Conservation (phyloP, 2,329 filamentous ascomycete species). For the Trichoderma sp. region DNA sequence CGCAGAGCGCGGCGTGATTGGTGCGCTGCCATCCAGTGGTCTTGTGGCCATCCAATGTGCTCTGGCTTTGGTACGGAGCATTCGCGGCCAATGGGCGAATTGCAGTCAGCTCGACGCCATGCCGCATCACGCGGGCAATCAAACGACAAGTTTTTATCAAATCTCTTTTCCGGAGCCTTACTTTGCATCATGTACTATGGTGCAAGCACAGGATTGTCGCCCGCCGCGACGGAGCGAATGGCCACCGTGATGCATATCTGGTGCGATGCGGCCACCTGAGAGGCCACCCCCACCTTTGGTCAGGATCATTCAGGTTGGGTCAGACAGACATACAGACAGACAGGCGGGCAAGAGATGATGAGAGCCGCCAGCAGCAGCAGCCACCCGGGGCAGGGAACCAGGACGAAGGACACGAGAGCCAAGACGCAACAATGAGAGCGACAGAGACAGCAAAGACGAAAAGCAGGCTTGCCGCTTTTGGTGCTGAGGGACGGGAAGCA, state of each 20-base stretch:
- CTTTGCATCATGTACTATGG: slow-evolving; percentile 20
- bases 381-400: background rate
- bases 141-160: slow-evolving; percentile 6
- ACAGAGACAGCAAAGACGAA: background rate
- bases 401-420: slow-evolving; percentile 2
- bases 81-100: slow-evolving; percentile 19
- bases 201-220: background rate
- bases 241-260: slow-evolving; percentile 20
- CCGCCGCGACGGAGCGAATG: slow-evolving; percentile 10
- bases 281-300: slow-evolving; percentile 14
- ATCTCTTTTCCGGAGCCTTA: slow-evolving; percentile 11
- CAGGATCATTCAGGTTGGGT: background rate
- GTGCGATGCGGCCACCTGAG: slow-evolving; percentile 19
- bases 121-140: slow-evolving; percentile 23
- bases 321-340: background rate
- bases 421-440: slow-evolving; percentile 6
- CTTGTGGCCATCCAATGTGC: slow-evolving; percentile 21
- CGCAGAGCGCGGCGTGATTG: slow-evolving; percentile 20
- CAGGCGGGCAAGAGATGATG: background rate
- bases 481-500: slow-evolving; percentile 2
- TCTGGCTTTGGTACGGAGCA: slow-evolving; percentile 5
- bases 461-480: slow-evolving; percentile 20
- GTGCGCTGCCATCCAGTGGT: slow-evolving; percentile 22
- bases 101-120: slow-evolving; percentile 20
- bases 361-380: background rate